Conservation (phyloP, 2,329 filamentous ascomycete genomes). For the Ophiostoma sp. region DNA sequence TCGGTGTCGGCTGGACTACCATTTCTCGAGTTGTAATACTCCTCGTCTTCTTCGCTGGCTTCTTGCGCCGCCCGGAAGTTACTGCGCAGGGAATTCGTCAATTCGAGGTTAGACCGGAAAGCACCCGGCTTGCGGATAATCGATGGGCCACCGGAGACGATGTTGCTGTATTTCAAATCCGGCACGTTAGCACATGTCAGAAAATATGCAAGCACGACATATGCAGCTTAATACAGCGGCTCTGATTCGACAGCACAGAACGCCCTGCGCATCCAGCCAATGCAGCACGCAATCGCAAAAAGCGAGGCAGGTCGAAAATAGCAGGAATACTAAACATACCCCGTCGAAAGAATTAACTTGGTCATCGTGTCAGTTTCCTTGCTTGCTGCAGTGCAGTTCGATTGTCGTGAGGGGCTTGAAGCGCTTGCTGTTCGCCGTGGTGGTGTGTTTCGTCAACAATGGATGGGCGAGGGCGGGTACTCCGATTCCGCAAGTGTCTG, state of each 20-base stretch:
- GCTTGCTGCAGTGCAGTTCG: not conserved
- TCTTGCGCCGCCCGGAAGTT: constrained; percentile 74
- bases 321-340: constrained; percentile 14
- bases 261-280: not conserved
- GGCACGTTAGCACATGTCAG: constrained; percentile 18
- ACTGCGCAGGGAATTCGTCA: constrained; percentile 78
- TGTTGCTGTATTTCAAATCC: constrained; percentile 52
- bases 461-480: not conserved
- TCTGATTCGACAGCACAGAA: not conserved
- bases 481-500: constrained; percentile 2
- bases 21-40: constrained; percentile 26
- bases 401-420: not conserved
- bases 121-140: constrained; percentile 73
- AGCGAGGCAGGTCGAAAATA: not conserved
- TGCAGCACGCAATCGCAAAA: not conserved
- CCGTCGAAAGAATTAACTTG: constrained; percentile 22
- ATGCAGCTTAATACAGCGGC: not conserved
- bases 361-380: constrained; percentile 20
- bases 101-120: constrained; percentile 85
- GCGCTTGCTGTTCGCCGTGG: not conserved
- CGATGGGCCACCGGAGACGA: constrained; percentile 77
- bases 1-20: constrained; percentile 24
- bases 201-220: constrained; percentile 10
- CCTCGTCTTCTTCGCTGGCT: constrained; percentile 41
- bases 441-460: not conserved